Evolutionary conservation across 164 flowering plant genomes (phyloP), one percentile per base, ranked within the genome.

Genomic region (grape (Vitis vinifera)): DNA sequence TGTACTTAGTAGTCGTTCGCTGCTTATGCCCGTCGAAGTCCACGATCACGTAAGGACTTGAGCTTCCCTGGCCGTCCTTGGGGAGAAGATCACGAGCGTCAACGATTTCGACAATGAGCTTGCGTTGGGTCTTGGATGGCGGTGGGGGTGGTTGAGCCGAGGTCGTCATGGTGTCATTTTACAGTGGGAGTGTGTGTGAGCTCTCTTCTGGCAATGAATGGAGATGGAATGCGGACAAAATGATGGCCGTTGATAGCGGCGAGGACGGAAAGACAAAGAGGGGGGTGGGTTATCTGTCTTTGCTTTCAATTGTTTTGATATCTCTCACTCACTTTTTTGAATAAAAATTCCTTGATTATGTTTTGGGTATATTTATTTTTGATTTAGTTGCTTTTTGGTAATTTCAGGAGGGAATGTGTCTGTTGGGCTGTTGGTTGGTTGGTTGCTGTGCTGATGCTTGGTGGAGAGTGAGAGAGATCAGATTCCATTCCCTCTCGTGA

Each of bases 11-110:
- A 19, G 85, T 71, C 0, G 97, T 91, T 3, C 97, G 81, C 68
- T 82, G 83, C 55, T 82, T 75, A 76, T 95, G 95, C 8, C 94
- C 96, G 58, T 91, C 97, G 73, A 91, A 95, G 44, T 93, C 97
- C 0, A 71, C 92, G 2, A 91, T 75, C 17, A 90, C 97, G 67
- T 89, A 95, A 0, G 98, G 84, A 75, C 97, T 91, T 2, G 98
- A 91, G 85, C 95, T 93, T 2, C 99, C 99, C 73, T 88, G 91
- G 2, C 99, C 98, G 68, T 95, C 99, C 65, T 95, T 95, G 6
- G 99, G 99, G 50, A 93, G 86, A 9, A 95, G 85, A 66, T 91
- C 87, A 8, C 93, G 83, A 1, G 93, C 97, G 11, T 91, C 93
- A 14, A 82, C 68, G 0, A 95, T 89, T 55, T 95, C 99, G 0